These are phyloP conservation scores for Silene latifolia DNA, from an alignment of 148 eudicot species.

Conservation along the genomic window DNA sequence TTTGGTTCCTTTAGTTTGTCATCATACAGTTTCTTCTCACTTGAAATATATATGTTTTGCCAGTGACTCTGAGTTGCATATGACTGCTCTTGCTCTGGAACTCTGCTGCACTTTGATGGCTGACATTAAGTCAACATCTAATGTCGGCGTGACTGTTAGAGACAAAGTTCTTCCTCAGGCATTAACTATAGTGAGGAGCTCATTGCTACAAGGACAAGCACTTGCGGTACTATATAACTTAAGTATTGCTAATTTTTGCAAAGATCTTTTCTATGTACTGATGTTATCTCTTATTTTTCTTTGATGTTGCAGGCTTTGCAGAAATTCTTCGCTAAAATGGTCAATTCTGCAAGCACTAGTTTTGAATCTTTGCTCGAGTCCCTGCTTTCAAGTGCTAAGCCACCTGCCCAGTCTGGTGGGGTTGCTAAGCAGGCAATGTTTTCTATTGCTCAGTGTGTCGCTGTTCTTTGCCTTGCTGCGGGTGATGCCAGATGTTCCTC, in stretches of 20 bases:
- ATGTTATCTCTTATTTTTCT: constrained; percentile 1
- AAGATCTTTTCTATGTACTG: background rate
- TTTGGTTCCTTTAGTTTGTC: background rate
- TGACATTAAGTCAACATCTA: constrained; percentile 69
- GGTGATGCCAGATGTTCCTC: constrained; percentile 77
- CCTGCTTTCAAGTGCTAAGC: constrained; percentile 83
- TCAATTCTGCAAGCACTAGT: constrained; percentile 87
- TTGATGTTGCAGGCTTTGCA: constrained; percentile 68
- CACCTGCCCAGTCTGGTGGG: constrained; percentile 81
- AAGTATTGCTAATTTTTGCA: background rate
- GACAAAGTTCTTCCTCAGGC: constrained; percentile 99
- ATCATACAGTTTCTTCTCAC: background rate
- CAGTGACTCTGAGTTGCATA: constrained; percentile 97
- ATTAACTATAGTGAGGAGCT: constrained; percentile 68
- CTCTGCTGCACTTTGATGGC: constrained; percentile 94
- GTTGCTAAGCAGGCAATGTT: constrained; percentile 93
- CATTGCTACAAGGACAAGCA: constrained; percentile 98
- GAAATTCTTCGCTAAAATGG: constrained; percentile 76
- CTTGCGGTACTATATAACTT: constrained; percentile 53
- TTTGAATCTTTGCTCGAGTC: constrained; percentile 84
- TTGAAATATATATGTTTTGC: constrained; percentile 3
- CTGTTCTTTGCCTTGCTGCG: constrained; percentile 97
- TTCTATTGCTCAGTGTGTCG: constrained; percentile 97
- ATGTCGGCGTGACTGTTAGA: constrained; percentile 72
- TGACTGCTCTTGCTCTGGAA: constrained; percentile 94